Base-by-base conservation (phyloP, 495 filamentous ascomycete genomes). In the Margaritispora aquatica region DNA sequence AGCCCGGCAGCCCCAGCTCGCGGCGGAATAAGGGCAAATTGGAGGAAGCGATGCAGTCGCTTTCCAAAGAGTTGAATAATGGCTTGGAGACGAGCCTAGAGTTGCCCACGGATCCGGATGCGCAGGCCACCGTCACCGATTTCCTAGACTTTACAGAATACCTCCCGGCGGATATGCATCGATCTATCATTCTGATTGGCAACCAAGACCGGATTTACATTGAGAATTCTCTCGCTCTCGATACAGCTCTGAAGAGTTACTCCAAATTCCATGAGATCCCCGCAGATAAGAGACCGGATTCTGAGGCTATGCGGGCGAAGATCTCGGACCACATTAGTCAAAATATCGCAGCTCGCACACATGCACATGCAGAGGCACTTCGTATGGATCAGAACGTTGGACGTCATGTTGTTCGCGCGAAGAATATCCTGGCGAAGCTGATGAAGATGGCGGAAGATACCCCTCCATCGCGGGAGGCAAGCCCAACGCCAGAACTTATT, bases 91-190 rank as follows among this genome's bases (percentile, higher is more conserved):
- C n/a, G n/a, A 19, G 46, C 0, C 56, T 64, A 20, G 61, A 62
- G 13, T 34, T 66, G 8, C 64, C 67, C 17, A 60, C 82, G 38
- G 91, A 98, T 66, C 93, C 93, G 20, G 94, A 98, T 73, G 88
- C 90, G n/a, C 89, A 96, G 62, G 88, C 92, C 9, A 94, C 90
- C 55, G 87, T 97, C 17, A 93, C 88, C 61, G 94, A 98, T 74
- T 98, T 92, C 71, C 86, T 96, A 65, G 94, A 97, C 72, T 96
- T 85, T 71, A 97, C 94, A 62, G 94, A 98, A 75, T 95, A 94
- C 75, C 89, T 97, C 20, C 93, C 94, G 17, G 88, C 92, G 27
- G 95, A 97, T 73, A 84, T 97, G 59, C 81, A 86, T 58, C 90
- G 94, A 63, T 96, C 94, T 55, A 79, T 98, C 46, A 91, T 88